These are phyloP conservation scores for Trichomonas tenax DNA, from an alignment of 208 protist species.

Conservation along the genomic window DNA sequence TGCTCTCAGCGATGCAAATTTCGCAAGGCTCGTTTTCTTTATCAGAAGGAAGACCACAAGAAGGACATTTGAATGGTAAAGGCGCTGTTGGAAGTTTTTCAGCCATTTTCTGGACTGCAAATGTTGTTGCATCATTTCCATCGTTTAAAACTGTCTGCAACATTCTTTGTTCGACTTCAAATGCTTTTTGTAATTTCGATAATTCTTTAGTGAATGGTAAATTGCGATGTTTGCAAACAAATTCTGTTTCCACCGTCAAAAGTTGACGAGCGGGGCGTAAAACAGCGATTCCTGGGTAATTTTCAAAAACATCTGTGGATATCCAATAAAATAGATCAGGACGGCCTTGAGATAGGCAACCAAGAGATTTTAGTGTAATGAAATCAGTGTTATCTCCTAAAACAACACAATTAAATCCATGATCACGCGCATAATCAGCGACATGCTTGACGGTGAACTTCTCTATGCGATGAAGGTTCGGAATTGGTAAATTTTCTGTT, in stretches of 20 bases:
- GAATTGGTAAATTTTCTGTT: neutral
- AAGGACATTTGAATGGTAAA: neutral
- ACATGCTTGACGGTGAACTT: neutral
- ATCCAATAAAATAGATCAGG: neutral
- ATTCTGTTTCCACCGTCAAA: neutral
- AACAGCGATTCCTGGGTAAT: neutral
- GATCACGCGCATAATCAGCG: neutral
- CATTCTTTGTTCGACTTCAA: neutral
- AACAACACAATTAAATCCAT: constrained; percentile 15
- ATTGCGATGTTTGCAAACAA: neutral
- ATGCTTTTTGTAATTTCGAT: neutral
- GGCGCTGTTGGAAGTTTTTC: neutral
- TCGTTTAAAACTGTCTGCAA: neutral
- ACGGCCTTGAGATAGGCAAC: neutral
- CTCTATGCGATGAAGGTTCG: neutral
- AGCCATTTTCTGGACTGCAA: neutral
- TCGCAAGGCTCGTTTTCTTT: neutral
- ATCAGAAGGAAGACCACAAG: neutral
- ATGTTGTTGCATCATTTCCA: neutral
- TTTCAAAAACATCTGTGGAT: neutral
- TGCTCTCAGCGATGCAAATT: neutral
- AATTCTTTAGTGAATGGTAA: neutral
- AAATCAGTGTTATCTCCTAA: neutral
- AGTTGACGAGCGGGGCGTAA: neutral
- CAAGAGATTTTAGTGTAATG: neutral